Conservation (phyloP, 1,139 yeast species). For the Yarrowia galli region DNA sequence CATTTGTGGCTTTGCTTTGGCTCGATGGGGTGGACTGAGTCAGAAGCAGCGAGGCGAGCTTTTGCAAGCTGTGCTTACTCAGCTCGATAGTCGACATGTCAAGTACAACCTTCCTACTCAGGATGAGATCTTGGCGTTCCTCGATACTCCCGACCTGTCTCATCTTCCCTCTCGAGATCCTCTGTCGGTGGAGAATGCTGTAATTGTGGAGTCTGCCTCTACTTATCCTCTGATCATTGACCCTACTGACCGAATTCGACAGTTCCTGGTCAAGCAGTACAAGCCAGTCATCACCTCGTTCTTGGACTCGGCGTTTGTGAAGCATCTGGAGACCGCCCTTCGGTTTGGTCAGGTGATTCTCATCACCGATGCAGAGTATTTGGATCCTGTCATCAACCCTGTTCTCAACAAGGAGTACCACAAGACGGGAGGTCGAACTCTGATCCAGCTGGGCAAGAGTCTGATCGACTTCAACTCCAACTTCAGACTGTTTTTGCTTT, state of each 20-base stretch:
- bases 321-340: conserved; percentile 77
- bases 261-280: conserved; percentile 53
- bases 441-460: conserved; percentile 67
- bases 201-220: conserved; percentile 56
- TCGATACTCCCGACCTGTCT: conserved; percentile 55
- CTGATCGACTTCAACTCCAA: conserved; percentile 71
- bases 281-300: conserved; percentile 70
- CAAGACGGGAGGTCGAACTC: conserved; percentile 72
- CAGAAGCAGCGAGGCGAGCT: conserved; percentile 59
- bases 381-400: conserved; percentile 74
- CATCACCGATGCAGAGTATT: conserved; percentile 78
- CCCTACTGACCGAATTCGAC: conserved; percentile 63
- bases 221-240: conserved; percentile 72
- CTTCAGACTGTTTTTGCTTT: conserved; percentile 66
- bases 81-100: conserved; percentile 55
- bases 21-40: conserved; percentile 69
- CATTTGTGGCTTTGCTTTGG: conserved; percentile 65
- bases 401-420: conserved; percentile 67
- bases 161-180: conserved; percentile 64
- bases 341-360: conserved; percentile 82
- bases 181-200: conserved; percentile 67
- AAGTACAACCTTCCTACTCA: conserved; percentile 54
- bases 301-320: conserved; percentile 69
- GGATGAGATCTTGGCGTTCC: conserved; percentile 50
- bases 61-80: conserved; percentile 54